A percentile compares a stretch with the other conserved stretches of the same genome.
Conservation (phyloP, 1,284 basidiomycete species). For the Cryptococcus sp. region DNA sequence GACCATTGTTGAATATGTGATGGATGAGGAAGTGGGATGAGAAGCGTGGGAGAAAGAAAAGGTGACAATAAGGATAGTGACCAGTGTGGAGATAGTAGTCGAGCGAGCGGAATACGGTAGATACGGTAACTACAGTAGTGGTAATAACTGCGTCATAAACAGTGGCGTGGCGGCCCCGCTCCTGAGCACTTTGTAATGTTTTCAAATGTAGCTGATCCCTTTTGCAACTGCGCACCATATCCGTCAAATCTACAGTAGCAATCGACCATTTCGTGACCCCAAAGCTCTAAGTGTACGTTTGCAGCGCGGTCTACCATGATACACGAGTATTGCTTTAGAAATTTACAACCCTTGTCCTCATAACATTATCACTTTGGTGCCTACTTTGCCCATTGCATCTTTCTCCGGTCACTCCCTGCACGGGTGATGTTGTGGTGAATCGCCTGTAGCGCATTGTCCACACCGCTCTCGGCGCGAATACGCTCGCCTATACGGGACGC, state of each 20-base stretch:
- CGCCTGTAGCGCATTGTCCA: conserved; percentile 40
- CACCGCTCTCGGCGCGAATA: conserved; percentile 60
- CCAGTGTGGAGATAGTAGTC: no score
- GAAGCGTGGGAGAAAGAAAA: background rate
- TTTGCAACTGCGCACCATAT: no score
- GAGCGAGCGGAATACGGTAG: no score
- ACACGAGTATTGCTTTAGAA: no score
- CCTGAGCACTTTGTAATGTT: no score
- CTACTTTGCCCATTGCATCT: conserved; percentile 34
- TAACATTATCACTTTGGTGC: background rate
- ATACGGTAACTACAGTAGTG: no score
- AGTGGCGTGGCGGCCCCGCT: no score
- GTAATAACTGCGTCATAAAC: no score
- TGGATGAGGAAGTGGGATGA: background rate
- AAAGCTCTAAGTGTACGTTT: background rate
- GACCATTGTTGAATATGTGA: conserved; percentile 38
- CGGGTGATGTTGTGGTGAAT: conserved; percentile 43
- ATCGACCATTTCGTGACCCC: no score
- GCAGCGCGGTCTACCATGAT: background rate
- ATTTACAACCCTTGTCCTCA: no score
- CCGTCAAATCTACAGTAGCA: no score
- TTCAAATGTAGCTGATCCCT: no score
- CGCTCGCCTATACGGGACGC: conserved; percentile 64
- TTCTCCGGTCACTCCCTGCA: conserved; percentile 35
- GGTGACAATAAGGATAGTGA: background rate